Percentiles rank a stretch among this genome's conserved stretches.
phyloP scores from a whole-genome alignment of 2,329 filamentous ascomycete genomes.

The Pseudogymnoascus sp. region DNA sequence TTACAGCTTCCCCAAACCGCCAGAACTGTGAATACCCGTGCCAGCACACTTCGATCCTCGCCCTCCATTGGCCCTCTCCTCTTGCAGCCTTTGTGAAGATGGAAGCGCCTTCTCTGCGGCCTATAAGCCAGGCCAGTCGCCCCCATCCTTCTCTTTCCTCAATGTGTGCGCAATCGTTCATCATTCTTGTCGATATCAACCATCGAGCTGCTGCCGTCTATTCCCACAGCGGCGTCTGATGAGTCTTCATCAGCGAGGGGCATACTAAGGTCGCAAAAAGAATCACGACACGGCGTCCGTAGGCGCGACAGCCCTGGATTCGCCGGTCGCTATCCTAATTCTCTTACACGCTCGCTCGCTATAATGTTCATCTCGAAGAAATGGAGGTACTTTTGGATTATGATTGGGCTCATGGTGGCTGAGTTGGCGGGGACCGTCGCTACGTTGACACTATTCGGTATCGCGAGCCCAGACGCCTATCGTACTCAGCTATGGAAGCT shows the following conservation, averaged over 20 bases:
- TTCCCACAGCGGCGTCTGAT: slow-evolving; percentile 6
- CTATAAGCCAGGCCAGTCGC: slow-evolving; percentile 1
- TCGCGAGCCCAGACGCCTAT: slow-evolving; percentile 65
- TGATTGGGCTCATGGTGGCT: slow-evolving; percentile 48
- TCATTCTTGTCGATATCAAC: background rate
- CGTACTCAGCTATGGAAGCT: slow-evolving; percentile 65
- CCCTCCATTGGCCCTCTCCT: background rate
- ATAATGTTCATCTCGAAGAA: slow-evolving; percentile 29
- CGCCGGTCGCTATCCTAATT: slow-evolving; percentile 4
- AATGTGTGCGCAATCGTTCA: background rate
- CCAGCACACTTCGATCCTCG: slow-evolving; percentile 2
- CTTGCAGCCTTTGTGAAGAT: background rate
- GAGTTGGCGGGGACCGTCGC: slow-evolving; percentile 60
- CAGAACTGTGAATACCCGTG: slow-evolving; percentile 5
- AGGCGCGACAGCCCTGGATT: background rate
- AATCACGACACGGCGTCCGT: background rate
- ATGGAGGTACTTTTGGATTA: slow-evolving; percentile 39
- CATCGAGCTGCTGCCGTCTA: background rate
- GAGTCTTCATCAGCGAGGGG: slow-evolving; percentile 3
- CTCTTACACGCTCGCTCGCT: background rate
- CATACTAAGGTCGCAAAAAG: slow-evolving; percentile 6
- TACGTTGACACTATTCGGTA: slow-evolving; percentile 60
- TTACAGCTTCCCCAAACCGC: background rate
- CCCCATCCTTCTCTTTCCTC: background rate
- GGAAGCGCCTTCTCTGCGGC: background rate